phyloP scores from a whole-genome alignment of 768 basidiomycete genomes.

The Mycena belliarum region DNA sequence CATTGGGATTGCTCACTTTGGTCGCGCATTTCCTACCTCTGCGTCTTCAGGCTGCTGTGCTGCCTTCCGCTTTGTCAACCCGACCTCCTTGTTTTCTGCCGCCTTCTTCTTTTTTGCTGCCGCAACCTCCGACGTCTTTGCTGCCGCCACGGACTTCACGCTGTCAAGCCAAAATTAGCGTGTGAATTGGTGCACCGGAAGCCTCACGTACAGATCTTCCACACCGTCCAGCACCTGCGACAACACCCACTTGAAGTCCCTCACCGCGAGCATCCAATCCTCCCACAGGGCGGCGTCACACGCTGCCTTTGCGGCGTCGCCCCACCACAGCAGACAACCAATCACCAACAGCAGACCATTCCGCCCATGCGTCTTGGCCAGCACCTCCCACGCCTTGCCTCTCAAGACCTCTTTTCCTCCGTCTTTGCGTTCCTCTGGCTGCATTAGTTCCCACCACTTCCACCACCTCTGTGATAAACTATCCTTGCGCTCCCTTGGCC shows the following conservation, averaged over 20 bases:
- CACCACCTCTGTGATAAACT: not conserved
- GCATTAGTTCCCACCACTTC: not conserved
- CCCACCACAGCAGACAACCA: not conserved
- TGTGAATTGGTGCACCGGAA: not conserved
- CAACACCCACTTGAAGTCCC: not conserved
- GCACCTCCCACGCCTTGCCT: not conserved
- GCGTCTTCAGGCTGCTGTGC: too few relatives aligned
- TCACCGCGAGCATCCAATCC: not conserved
- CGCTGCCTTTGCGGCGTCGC: not conserved
- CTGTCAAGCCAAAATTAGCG: not conserved
- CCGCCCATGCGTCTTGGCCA: not conserved
- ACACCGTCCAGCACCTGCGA: not conserved
- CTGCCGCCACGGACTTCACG: not conserved
- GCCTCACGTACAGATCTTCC: not conserved
- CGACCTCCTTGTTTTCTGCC: not conserved
- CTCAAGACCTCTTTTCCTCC: not conserved
- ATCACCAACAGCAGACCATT: not conserved
- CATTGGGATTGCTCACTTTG: too few relatives aligned
- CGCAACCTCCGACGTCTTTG: not conserved
- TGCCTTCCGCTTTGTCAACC: not conserved
- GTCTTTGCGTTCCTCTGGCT: not conserved
- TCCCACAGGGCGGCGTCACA: not conserved
- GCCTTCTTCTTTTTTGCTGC: not conserved
- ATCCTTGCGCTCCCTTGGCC: not conserved
- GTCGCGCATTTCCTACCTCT: too few relatives aligned